These are phyloP conservation scores for Pilasporangium apinafurcum DNA, from an alignment of 352 stramenopile genomes.

Conservation along the genomic window DNA sequence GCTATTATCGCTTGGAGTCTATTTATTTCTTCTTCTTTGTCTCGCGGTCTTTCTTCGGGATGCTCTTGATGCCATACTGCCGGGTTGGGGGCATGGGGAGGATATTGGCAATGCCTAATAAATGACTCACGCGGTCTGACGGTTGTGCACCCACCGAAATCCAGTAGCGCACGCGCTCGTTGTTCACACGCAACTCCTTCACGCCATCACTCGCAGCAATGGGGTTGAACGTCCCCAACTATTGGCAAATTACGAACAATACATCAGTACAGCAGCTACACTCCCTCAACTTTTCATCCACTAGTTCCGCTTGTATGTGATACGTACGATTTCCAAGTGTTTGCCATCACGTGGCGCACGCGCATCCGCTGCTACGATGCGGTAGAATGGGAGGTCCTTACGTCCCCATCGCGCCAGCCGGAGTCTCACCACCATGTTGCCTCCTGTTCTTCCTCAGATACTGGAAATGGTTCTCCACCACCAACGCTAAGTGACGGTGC, in stretches of 20 bases:
- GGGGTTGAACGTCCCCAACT: constrained; percentile 86
- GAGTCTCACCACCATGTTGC: constrained; percentile 81
- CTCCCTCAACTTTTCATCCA: no score
- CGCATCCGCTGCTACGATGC: constrained; percentile 81
- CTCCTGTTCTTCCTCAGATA: constrained; percentile 10
- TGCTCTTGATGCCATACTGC: constrained; percentile 80
- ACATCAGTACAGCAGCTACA: background rate
- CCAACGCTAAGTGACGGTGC: no score
- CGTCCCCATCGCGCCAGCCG: constrained; percentile 79
- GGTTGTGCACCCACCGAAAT: constrained; percentile 84
- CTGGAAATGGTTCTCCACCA: no score
- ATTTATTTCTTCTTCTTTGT: constrained; percentile 27
- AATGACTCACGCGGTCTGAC: constrained; percentile 74
- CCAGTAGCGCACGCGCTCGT: constrained; percentile 82
- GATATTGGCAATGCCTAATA: constrained; percentile 78
- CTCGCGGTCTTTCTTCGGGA: constrained; percentile 78
- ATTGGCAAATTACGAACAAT: background rate
- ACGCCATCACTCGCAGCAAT: constrained; percentile 77
- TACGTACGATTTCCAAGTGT: constrained; percentile 81
- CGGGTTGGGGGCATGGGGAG: constrained; percentile 79
- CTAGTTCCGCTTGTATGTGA: no score
- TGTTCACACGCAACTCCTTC: constrained; percentile 86
- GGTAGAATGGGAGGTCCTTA: constrained; percentile 87
- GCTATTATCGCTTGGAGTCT: background rate
- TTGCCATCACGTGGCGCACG: constrained; percentile 79